Evolutionary conservation across 139 green algal genomes (phyloP), one percentile per base, ranked within the genome.

Genomic region (Chlamydomonas sphaeroides): DNA sequence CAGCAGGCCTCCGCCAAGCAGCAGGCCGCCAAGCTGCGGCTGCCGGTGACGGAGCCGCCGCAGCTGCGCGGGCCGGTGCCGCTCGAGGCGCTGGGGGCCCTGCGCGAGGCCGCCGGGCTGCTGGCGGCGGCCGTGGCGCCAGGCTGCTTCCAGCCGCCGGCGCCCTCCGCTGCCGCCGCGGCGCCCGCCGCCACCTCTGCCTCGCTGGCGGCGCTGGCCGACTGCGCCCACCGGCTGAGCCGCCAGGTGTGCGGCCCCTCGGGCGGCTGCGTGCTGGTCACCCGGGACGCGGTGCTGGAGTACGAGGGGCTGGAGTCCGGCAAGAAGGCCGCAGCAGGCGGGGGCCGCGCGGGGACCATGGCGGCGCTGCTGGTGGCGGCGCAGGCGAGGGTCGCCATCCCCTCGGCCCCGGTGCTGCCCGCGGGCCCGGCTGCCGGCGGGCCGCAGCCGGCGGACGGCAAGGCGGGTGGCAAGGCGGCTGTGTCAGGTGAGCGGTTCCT

Each of bases 251-350:
- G 39, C 30, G 21, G 23, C 14, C 39, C 28, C 26, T 35, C 21
- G 56, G 57, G 26, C 18, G 39, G 57, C 20, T 15, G 72, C 33
- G 32, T 61, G 39, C n/a, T 65, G 32, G 42, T 73, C 25, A 33
- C 45, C 41, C n/a, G 2, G 3, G 38, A 25, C 0, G 41, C 59
- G 2, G 26, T 71, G 59, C 74, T 57, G 51, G 74, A 70, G 17
- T 80, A 62, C 20, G 59, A 70, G 74, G 74, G 74, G 5, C 68
- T 80, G 32, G 45, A 53, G 45, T n/a, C n/a, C n/a, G n/a, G n/a
- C n/a, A n/a, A n/a, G n/a, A n/a, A n/a, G n/a, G n/a, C n/a, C n/a
- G 45, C 45, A 14, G 45, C 45, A 14, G 45, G 45, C 45, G 45
- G 45, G 14, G 45, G 45, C 11, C 11, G 45, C 45, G 45, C 11